phyloP scores from a whole-genome alignment of 116 monocot species.

The Phalaenopsis hybrid region DNA sequence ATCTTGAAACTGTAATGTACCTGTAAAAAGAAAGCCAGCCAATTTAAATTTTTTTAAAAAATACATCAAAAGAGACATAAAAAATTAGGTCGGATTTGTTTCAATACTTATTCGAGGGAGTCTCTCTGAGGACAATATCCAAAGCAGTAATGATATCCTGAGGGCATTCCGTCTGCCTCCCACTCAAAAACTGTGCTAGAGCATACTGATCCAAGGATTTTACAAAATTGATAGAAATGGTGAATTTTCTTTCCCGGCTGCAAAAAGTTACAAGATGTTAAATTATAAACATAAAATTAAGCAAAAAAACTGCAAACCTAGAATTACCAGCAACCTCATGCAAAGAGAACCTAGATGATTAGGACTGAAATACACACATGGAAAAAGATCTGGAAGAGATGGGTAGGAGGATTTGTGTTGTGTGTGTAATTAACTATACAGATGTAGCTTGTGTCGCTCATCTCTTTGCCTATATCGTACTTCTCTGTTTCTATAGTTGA shows the following conservation, averaged over 20 bases:
- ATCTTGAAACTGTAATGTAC: conserved; percentile 40
- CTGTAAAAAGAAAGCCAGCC: conserved; percentile 15
- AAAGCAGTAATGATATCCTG: conserved; percentile 3
- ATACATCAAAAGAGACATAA: not conserved
- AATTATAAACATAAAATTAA: not conserved
- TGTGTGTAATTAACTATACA: too few species aligned
- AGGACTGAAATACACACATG: not conserved
- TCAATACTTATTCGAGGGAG: conserved; percentile 37
- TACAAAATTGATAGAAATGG: not conserved
- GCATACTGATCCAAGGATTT: conserved; percentile 38
- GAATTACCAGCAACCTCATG: too few species aligned
- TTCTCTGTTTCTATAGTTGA: too few species aligned
- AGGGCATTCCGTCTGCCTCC: conserved; percentile 39
- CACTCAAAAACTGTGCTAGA: conserved; percentile 37
- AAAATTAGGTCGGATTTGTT: not conserved
- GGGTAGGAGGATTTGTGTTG: too few species aligned
- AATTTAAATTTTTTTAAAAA: not conserved
- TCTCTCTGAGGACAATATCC: conserved; percentile 10
- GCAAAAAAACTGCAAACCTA: not conserved
- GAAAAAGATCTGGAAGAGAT: too few species aligned
- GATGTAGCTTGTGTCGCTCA: too few species aligned
- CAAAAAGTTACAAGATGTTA: not conserved
- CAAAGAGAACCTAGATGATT: too few species aligned
- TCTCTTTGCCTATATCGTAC: too few species aligned
- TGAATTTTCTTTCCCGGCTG: conserved; percentile 41